phyloP scores from a whole-genome alignment of 495 filamentous ascomycete species.

The Aspergillus nidulans region DNA sequence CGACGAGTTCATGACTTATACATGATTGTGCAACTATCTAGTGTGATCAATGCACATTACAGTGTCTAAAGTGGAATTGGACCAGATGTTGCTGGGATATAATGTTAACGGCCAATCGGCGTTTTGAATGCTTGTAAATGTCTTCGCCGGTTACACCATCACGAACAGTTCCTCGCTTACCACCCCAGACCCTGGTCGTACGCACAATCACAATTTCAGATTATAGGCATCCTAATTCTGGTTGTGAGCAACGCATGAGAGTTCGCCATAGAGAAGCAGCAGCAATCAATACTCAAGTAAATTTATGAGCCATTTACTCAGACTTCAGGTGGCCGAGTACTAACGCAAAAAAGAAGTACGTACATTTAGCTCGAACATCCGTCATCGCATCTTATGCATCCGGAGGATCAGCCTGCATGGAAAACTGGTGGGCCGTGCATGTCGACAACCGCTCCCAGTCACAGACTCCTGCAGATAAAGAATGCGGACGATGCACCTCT shows the following conservation, averaged over 20 bases:
- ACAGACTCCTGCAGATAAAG: constrained; percentile 7
- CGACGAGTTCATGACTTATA: neutral
- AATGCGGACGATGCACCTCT: constrained; percentile 16
- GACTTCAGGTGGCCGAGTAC: neutral
- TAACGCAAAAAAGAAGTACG: constrained; percentile 3
- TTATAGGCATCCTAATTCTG: neutral
- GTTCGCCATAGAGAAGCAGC: too few relatives aligned
- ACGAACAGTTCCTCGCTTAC: neutral
- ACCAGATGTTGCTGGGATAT: neutral
- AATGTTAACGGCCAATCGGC: neutral
- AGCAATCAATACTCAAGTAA: neutral
- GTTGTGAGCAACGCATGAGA: neutral
- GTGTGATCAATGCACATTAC: neutral
- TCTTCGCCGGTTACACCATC: neutral
- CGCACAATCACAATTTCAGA: neutral
- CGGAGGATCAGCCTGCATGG: neutral
- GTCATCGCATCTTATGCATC: neutral
- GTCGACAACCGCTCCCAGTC: constrained; percentile 4
- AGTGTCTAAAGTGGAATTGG: neutral
- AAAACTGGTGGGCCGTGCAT: constrained; percentile 1
- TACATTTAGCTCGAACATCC: neutral
- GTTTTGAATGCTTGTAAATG: neutral
- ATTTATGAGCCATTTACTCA: neutral
- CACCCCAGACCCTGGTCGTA: neutral
- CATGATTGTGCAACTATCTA: neutral